Base-by-base conservation (phyloP, 169 alveolate genomes). In the Perkinsus olseni region DNA sequence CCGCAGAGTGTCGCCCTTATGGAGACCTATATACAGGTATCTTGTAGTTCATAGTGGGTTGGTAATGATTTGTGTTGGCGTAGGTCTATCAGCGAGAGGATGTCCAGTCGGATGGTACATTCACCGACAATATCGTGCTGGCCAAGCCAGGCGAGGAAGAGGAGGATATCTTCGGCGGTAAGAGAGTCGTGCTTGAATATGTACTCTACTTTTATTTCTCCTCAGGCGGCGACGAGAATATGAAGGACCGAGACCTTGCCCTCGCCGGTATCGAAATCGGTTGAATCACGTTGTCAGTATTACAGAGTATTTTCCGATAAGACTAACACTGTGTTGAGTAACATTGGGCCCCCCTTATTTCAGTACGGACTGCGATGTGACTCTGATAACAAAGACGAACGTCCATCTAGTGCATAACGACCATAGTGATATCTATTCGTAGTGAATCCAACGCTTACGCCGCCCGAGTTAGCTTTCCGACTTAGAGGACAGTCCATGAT, bases 1-100 rank as follows among this genome's bases (percentile, higher is more conserved):
- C 99, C 99, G 17, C 99, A 98, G 95, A 97, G 97, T 82, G 99
- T 99, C 6, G 98, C 98, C 8, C 98, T 98, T n/a, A 95, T 98
- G 91, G 99, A 98, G 93, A 93, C 98, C 48, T 97, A 97, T 92
- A 95, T 97, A 74, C 98, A 96, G 91, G 82, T 96, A 62, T 8
- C 36, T 21, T 28, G 10, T 13, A 6, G 82, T 3, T 8, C 38
- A 24, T 62, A 4, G 31, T 24, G 4, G 17, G 1, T 62, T 24
- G 28, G 17, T 24, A 24, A 21, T 62, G 0, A 62, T 62, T 62
- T 21, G 10, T 62, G 34, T 24, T n/a, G n/a, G 28, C 1, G 28
- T 28, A 62, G 82, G 82, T 62, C 36, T 97, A 96, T 95, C 98
- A 97, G 94, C 95, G 97, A 74, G 95, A 96, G 93, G 95, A 96